Evolutionary conservation across 1,139 yeast species (phyloP), one percentile per base, ranked within the genome.

Genomic region (Saccharomyces hybrid): DNA sequence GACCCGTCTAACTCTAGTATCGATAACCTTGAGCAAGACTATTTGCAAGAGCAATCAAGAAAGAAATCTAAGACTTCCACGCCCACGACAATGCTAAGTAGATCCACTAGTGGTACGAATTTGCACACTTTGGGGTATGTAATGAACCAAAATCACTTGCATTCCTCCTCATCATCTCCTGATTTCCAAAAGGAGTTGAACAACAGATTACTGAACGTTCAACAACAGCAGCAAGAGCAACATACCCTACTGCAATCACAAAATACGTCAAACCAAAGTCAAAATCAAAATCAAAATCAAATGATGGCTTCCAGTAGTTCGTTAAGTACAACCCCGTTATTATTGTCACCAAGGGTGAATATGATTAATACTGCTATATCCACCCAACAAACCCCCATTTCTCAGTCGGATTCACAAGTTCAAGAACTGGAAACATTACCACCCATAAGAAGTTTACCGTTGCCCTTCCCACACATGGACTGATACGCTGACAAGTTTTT

Each of bases 361-460:
- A 38, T 38, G 25, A 13, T 13, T 9, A 38, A 38, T 38, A 38
- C 44, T 20, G n/a, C 44, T 11, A 20, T 50, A 42, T 46, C 30
- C 14, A 20, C 47, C 46, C 49, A 49, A 47, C 52, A 48, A 32
- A 14, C 25, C 11, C 46, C 23, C 6, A 32, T 23, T 27, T 49
- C 50, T 30, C 13, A 25, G 16, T 30, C 46, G 38, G 49, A 38
- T 34, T 20, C 46, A 30, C 50, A 52, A 30, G 31, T 16, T 25
- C 50, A 52, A 16, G 34, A 49, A 32, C 26, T 53, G 9, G 53
- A 56, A 31, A 54, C 57, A 11, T 57, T 67, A 34, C 71, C 71
- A 31, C 69, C 71, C 16, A 57, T 67, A 30, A 59, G 71, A 53
- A 67, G 70, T 56, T 57, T 67, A 50, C 69, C 63, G 48, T 46